Evolutionary conservation across 176 grass and related monocot genomes (phyloP).

Genomic region (Bromus sterilis): DNA sequence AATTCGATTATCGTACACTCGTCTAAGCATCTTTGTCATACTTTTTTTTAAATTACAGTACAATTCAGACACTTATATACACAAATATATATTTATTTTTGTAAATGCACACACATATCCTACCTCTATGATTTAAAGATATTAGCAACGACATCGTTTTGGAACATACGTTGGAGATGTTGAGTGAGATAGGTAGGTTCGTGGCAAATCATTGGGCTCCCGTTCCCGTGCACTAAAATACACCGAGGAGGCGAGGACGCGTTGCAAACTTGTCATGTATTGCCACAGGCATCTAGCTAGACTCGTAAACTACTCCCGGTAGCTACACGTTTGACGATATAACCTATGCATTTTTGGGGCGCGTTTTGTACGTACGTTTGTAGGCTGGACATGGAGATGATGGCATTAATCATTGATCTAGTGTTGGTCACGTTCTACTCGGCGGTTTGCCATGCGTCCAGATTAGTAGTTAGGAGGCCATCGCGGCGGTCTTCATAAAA

Average conservation of each 20-base stretch:
- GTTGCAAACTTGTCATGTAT: neutral
- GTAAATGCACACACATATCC: no score
- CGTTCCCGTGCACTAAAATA: neutral
- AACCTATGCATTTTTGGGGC: neutral
- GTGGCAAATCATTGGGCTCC: neutral
- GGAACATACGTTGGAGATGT: neutral
- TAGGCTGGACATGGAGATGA: neutral
- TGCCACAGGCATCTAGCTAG: neutral
- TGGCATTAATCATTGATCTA: neutral
- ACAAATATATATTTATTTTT: no score
- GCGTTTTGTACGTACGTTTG: neutral
- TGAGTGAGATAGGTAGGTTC: neutral
- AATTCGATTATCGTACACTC: neutral
- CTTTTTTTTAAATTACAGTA: no score
- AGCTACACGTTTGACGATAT: neutral
- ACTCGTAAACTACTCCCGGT: neutral
- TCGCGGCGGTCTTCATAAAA: neutral
- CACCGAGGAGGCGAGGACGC: neutral
- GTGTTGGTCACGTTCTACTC: neutral
- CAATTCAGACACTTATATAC: no score
- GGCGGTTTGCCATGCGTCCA: neutral
- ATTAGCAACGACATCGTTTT: no score
- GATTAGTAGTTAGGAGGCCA: neutral
- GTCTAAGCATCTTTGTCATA: neutral
- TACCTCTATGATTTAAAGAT: no score